Conservation (phyloP, 306 rosid species). For the Citrullus mucosospermus region DNA sequence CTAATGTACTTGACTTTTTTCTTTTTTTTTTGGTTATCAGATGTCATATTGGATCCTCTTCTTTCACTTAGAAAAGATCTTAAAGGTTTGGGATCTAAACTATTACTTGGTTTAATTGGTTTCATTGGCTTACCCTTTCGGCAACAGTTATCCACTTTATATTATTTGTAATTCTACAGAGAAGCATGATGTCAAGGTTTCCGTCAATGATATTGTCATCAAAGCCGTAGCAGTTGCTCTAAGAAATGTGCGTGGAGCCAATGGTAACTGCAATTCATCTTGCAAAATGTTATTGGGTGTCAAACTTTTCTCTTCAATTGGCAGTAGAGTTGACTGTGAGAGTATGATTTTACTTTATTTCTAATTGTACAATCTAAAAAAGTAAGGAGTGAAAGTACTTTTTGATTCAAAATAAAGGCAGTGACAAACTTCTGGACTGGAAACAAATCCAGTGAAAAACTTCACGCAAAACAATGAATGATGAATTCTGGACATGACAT, state of each 20-base stretch:
- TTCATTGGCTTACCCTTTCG: constrained; percentile 2
- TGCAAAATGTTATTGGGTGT: not conserved
- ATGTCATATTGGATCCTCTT: constrained; percentile 80
- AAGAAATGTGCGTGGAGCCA: constrained; percentile 81
- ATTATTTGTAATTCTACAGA: constrained; percentile 49
- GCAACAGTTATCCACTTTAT: constrained; percentile 15
- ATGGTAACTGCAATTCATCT: constrained; percentile 38
- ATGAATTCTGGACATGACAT: not conserved
- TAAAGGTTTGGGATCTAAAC: constrained; percentile 42
- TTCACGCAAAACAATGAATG: not conserved
- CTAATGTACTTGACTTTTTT: constrained; percentile 18
- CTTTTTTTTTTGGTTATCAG: constrained; percentile 16
- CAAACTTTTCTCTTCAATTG: not conserved
- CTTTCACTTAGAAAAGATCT: constrained; percentile 86
- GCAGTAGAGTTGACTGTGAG: too few relatives aligned
- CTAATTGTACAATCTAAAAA: too few relatives aligned
- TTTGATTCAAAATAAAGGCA: not conserved
- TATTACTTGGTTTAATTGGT: constrained; percentile 7
- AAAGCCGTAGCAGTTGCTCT: constrained; percentile 92
- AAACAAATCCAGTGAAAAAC: not conserved
- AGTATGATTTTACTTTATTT: too few relatives aligned
- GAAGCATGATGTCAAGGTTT: constrained; percentile 81
- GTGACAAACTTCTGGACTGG: not conserved
- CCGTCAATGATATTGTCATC: constrained; percentile 89
- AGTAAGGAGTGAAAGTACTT: not conserved